Conservation (phyloP, 129 eudicot genomes). For the Centella asiatica region DNA sequence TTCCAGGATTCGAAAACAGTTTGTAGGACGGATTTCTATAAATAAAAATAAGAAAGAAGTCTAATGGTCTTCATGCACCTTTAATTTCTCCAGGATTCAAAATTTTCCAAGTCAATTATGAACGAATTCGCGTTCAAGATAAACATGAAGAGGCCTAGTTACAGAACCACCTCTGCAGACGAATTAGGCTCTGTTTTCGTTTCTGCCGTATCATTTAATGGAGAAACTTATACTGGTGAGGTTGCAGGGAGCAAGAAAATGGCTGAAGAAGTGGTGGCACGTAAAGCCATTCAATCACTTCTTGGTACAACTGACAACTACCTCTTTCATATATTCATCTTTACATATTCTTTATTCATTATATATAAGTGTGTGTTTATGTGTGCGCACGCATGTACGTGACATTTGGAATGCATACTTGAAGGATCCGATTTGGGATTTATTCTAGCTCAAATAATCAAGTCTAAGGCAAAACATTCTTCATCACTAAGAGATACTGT, state of each 20-base stretch:
- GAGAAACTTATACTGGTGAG: slow-evolving; percentile 22
- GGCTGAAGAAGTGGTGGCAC: slow-evolving; percentile 30
- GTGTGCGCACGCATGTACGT: background rate
- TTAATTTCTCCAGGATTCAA: slow-evolving; percentile 14
- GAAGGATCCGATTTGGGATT: slow-evolving; percentile 15
- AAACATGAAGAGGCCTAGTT: slow-evolving; percentile 10
- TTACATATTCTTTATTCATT: no score
- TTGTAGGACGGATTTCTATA: no score
- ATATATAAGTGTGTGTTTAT: background rate
- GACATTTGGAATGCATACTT: background rate
- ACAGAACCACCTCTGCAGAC: slow-evolving; percentile 13
- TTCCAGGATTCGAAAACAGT: no score
- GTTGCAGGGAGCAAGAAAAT: slow-evolving; percentile 20
- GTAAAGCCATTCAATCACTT: slow-evolving; percentile 20
- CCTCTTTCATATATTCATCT: background rate
- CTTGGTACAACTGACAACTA: slow-evolving; percentile 8
- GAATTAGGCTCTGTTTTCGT: slow-evolving; percentile 13
- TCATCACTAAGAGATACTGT: background rate
- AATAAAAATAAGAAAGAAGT: no score
- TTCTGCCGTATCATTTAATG: slow-evolving; percentile 8
- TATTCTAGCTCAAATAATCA: slow-evolving; percentile 16
- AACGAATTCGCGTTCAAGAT: slow-evolving; percentile 24
- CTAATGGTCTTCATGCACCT: background rate
- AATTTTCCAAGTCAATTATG: slow-evolving; percentile 19
- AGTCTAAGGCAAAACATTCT: slow-evolving; percentile 13